Evolutionary conservation across 257 asterid species (phyloP).

Genomic region (Solanum gracilifrons): DNA sequence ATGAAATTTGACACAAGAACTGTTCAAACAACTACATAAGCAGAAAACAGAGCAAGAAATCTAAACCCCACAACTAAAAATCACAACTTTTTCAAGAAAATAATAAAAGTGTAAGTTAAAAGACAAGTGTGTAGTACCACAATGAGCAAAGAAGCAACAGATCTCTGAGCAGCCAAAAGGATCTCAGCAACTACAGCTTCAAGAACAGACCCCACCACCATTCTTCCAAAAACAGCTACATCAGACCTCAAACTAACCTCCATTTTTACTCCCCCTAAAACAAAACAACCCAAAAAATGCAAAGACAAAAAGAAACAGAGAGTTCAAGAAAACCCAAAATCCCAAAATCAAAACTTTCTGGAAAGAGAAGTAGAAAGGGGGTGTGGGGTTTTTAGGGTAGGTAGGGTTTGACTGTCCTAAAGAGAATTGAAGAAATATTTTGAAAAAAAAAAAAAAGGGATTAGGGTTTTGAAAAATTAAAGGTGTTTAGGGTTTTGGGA

Average conservation of each 20-base stretch:
- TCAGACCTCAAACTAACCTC: constrained; percentile 51
- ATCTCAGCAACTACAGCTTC: constrained; percentile 34
- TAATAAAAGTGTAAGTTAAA: not conserved
- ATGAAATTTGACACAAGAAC: not conserved
- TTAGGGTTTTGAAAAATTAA: not conserved
- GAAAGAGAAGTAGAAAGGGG: constrained; percentile 1
- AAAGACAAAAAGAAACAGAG: not conserved
- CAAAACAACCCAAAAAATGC: not conserved
- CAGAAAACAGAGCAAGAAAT: not conserved
- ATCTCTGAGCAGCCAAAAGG: constrained; percentile 50
- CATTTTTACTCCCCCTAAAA: constrained; percentile 45
- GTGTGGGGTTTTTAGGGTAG: constrained; percentile 32
- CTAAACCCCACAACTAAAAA: constrained; percentile 7
- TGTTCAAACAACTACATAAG: not conserved
- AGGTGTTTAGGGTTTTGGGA: not conserved
- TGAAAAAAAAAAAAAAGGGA: not conserved
- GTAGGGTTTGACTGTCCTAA: constrained; percentile 34
- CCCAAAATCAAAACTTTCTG: not conserved
- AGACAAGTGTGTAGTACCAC: constrained; percentile 23
- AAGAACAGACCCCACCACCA: constrained; percentile 25
- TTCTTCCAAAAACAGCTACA: constrained; percentile 21
- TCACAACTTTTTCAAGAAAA: not conserved
- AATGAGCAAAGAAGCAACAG: constrained; percentile 42
- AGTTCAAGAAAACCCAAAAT: not conserved
- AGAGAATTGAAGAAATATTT: not conserved